These are phyloP conservation scores for Pseudonitzschia pungens DNA, from an alignment of 108 stramenopile genomes.

Conservation along the genomic window DNA sequence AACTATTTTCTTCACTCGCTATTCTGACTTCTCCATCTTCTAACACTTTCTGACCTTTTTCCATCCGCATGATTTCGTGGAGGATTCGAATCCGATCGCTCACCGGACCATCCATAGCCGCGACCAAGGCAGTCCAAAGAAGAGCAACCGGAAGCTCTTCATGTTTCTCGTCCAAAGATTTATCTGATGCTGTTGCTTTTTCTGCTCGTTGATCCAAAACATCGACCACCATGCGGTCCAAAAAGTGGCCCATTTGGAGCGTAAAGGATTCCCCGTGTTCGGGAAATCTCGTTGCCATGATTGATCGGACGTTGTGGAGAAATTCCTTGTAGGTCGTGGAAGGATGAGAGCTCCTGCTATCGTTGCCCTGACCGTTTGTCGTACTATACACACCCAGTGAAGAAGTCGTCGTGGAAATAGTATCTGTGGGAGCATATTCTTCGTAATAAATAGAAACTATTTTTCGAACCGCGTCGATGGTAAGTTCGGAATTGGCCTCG, in stretches of 20 bases:
- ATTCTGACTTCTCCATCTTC: not conserved
- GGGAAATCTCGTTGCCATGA: conserved; percentile 35
- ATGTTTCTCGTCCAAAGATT: not conserved
- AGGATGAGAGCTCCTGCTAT: conserved; percentile 25
- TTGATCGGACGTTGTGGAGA: conserved; percentile 41
- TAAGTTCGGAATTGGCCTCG: conserved; percentile 68
- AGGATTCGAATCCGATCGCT: conserved; percentile 65
- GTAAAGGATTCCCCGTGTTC: conserved; percentile 68
- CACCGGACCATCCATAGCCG: conserved; percentile 59
- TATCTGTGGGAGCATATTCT: conserved; percentile 4
- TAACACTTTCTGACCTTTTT: conserved; percentile 2
- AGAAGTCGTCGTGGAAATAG: not conserved
- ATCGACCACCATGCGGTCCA: conserved; percentile 73
- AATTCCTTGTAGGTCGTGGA: conserved; percentile 54
- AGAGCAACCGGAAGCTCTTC: conserved; percentile 38
- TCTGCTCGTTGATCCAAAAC: conserved; percentile 37
- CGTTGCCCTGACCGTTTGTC: not conserved
- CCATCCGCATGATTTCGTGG: conserved; percentile 41
- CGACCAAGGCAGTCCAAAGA: conserved; percentile 60
- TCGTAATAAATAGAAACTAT: conserved; percentile 43
- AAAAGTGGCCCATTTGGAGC: conserved; percentile 75
- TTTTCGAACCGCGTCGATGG: conserved; percentile 44
- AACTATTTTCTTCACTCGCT: not conserved
- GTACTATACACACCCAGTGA: not conserved
- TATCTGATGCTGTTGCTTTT: not conserved